phyloP scores from a whole-genome alignment of 2,329 filamentous ascomycete species.

The Sordariomycetes sp. region DNA sequence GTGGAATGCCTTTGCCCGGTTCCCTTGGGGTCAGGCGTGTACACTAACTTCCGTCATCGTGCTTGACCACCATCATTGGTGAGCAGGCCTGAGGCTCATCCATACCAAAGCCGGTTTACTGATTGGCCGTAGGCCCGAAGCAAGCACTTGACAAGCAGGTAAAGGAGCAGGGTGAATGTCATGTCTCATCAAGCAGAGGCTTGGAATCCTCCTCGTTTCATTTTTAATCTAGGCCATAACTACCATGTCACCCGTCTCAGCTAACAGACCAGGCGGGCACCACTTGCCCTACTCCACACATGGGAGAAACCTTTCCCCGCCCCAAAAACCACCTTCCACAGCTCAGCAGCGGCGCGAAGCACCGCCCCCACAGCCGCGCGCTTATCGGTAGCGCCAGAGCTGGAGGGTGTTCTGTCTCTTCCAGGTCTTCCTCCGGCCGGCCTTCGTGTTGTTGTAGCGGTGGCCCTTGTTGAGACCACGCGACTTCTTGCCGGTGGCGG shows the following conservation, averaged over 20 bases:
- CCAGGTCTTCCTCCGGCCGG: constrained; percentile 99
- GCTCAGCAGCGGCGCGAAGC: background rate
- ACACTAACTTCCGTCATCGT: no score
- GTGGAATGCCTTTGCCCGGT: no score
- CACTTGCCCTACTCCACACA: constrained; percentile 1
- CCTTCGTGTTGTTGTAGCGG: constrained; percentile 96
- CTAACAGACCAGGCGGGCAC: constrained; percentile 5
- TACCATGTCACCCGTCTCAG: background rate
- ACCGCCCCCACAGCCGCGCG: background rate
- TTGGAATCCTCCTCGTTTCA: background rate
- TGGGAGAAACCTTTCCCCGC: background rate
- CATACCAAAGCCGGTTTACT: no score
- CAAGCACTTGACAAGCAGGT: no score
- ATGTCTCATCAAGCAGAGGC: background rate
- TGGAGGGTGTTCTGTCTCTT: constrained; percentile 99
- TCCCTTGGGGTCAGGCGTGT: no score
- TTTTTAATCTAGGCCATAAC: background rate
- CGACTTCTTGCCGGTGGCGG: constrained; percentile 98
- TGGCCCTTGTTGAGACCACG: constrained; percentile 99
- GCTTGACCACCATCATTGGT: no score
- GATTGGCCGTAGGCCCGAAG: no score
- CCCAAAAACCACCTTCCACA: background rate
- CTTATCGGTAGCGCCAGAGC: constrained; percentile 94
- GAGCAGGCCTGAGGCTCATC: no score
- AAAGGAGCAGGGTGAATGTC: background rate